Conservation (phyloP, 169 alveolate genomes). For the Cyclospora cayetanensis region DNA sequence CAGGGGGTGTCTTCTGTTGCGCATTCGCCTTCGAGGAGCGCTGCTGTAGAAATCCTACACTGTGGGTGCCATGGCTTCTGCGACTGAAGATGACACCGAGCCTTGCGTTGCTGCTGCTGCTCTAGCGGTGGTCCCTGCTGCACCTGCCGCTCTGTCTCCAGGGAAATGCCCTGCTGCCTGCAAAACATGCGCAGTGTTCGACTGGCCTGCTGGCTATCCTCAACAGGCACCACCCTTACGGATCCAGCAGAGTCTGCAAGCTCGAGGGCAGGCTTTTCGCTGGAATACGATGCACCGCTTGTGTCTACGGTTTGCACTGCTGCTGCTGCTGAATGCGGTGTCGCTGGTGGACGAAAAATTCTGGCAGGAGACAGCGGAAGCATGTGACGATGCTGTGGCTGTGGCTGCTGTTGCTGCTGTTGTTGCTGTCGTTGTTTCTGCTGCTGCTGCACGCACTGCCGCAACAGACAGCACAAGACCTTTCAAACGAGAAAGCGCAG, state of each 20-base stretch:
- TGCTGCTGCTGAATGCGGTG: constrained; percentile 29
- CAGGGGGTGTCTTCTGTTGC: background rate
- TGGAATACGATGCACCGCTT: background rate
- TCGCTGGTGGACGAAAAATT: background rate
- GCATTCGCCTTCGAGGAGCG: background rate
- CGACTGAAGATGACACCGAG: background rate
- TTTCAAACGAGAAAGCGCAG: background rate
- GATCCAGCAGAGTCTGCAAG: constrained; percentile 5
- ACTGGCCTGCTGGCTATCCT: background rate
- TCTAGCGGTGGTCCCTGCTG: background rate
- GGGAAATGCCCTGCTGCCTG: constrained; percentile 2
- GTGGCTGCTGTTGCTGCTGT: background rate
- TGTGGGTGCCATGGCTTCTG: background rate
- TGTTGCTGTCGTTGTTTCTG: background rate
- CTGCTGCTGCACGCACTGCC: background rate
- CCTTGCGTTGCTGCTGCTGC: constrained; percentile 1
- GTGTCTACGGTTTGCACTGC: background rate
- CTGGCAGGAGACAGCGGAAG: background rate
- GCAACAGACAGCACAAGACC: background rate
- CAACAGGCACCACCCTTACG: background rate
- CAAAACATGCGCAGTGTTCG: background rate
- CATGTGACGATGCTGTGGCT: background rate
- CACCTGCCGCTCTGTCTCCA: constrained; percentile 1
- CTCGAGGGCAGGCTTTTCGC: background rate
- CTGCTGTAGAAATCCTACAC: background rate